Evolutionary conservation across 768 basidiomycete genomes (phyloP), one percentile per base, ranked within the genome.

Genomic region (Agrocybe chaxingu): DNA sequence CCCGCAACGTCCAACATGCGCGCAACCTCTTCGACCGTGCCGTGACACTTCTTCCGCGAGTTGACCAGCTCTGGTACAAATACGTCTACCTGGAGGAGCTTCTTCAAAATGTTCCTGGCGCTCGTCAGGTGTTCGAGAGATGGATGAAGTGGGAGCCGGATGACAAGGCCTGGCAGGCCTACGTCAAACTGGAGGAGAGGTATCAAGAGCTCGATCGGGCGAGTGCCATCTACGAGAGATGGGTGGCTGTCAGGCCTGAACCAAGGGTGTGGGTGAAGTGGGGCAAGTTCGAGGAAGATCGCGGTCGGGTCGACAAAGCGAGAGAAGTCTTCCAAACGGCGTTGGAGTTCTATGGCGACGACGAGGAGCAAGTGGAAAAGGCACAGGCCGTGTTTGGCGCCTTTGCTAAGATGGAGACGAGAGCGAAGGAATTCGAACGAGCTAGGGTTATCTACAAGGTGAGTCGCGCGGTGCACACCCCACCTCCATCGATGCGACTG

Each of bases 61-160:
- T 99, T 43, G 95, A 99, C 66, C 89, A 96, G 63, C 79, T 99
- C 6, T 98, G 97, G 97, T 98, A 98, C 81, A 98, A 98, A 68
- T 99, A 98, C 50, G 96, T 99, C 52, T 98, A 97, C 69, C 82
- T 99, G 48, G 97, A 99, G 64, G 97, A 99, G 65, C 80, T 99
- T 2, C 80, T 99, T 9, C 89, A 95, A 61, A 98, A 99, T 62
- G 87, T 99, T 31, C 84, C 95, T 1, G 97, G 97, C 35, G 94
- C 95, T 1, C 85, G 97, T 7, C 96, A 98, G 65, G 92, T 98
- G 48, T 99, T 98, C 55, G 97, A 99, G 68, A 82, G 97, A 41
- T 99, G 97, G 97, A 96, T 98, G 93, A 82, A 92, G 57, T 98
- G 97, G 97, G 97, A 98, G 65, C 97, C 97, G 0, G 95, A 98